Conservation (phyloP, 331 rosid species). For the Malus hybrid region DNA sequence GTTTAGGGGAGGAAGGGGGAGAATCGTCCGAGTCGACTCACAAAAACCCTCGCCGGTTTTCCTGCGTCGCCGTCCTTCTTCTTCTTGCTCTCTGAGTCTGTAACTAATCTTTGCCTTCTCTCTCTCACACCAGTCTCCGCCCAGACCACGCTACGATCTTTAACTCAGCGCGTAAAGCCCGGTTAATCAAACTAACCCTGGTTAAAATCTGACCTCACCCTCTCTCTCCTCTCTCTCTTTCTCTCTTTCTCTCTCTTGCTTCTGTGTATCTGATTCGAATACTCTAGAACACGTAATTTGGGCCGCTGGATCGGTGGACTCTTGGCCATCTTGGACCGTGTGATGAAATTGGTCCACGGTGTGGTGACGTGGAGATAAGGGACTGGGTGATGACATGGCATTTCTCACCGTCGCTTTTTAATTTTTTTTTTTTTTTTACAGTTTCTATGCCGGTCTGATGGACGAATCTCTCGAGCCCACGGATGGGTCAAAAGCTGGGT, state of each 20-base stretch:
- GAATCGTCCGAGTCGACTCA: slow-evolving; percentile 49
- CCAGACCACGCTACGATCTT: slow-evolving; percentile 13
- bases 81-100: slow-evolving; percentile 3
- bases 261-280: slow-evolving; percentile 29
- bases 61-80: background rate
- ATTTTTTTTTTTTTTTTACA: no score
- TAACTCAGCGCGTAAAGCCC: slow-evolving; percentile 29
- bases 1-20: background rate
- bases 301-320: slow-evolving; percentile 33
- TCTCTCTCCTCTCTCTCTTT: background rate
- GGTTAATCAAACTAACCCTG: slow-evolving; percentile 49
- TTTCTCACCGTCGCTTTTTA: slow-evolving; percentile 3
- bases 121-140: background rate
- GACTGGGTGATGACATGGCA: slow-evolving; percentile 33
- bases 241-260: background rate
- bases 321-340: slow-evolving; percentile 12
- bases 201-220: slow-evolving; percentile 34
- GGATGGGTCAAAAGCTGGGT: background rate
- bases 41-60: slow-evolving; percentile 4
- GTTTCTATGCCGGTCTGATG: slow-evolving; percentile 13
- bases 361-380: slow-evolving; percentile 51
- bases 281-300: slow-evolving; percentile 45
- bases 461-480: slow-evolving; percentile 1
- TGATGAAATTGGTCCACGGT: background rate
- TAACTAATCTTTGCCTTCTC: background rate